These are phyloP conservation scores for Lasiodiplodia gonubiensis DNA, from an alignment of 2,329 filamentous ascomycete species.

Conservation along the genomic window DNA sequence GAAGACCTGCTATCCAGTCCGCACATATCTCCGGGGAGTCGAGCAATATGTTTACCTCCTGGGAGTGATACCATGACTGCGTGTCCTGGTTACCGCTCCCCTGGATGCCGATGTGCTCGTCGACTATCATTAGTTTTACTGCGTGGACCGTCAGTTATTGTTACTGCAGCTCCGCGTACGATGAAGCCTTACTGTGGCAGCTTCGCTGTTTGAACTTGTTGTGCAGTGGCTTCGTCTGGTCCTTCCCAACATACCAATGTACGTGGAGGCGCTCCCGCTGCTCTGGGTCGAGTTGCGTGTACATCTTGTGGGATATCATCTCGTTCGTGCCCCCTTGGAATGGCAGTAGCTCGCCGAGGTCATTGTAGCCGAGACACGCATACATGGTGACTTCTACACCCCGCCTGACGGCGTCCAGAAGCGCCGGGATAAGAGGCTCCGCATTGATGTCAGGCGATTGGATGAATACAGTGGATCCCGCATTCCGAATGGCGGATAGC, in stretches of 20 bases:
- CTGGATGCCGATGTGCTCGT: constrained; percentile 70
- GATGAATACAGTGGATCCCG: constrained; percentile 70
- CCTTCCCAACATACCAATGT: constrained; percentile 75
- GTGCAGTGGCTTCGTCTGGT: constrained; percentile 71
- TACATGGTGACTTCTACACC: constrained; percentile 73
- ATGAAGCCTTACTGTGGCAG: constrained; percentile 61
- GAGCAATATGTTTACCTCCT: constrained; percentile 78
- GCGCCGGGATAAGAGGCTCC: constrained; percentile 66
- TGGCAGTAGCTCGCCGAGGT: constrained; percentile 75
- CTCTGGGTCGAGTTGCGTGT: constrained; percentile 57
- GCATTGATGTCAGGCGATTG: constrained; percentile 81
- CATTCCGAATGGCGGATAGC: constrained; percentile 71
- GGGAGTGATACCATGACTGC: constrained; percentile 78
- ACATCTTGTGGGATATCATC: constrained; percentile 67
- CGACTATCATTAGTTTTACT: constrained; percentile 76
- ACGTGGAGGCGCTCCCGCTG: constrained; percentile 62
- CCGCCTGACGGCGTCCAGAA: constrained; percentile 68
- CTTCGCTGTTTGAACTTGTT: constrained; percentile 69
- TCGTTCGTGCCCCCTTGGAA: constrained; percentile 79
- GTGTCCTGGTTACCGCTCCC: constrained; percentile 83
- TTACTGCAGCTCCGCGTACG: not conserved
- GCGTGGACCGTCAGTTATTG: not conserved
- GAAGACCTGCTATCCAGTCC: constrained; percentile 66
- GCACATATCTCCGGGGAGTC: constrained; percentile 67
- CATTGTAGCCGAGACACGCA: constrained; percentile 80